Conservation (phyloP, 1,284 basidiomycete species). For the Rhodofomes roseus region DNA sequence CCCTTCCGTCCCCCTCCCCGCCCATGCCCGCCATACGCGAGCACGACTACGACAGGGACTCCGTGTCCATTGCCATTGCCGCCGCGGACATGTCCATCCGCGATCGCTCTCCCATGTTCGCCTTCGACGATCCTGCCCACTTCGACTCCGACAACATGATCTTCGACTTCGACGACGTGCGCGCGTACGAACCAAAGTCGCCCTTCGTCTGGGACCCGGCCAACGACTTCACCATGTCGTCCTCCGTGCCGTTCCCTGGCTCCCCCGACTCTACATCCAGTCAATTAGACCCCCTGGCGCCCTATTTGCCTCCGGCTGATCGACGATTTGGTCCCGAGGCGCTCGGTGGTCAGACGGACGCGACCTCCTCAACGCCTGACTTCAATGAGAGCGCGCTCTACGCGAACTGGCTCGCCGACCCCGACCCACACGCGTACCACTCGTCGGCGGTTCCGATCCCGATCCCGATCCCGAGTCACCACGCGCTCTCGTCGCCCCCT, state of each 20-base stretch:
- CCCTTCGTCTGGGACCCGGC: conserved; percentile 40
- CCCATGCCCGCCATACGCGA: conserved; percentile 14
- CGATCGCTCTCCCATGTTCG: conserved; percentile 39
- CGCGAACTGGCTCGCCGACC: conserved; percentile 58
- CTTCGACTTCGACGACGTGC: conserved; percentile 63
- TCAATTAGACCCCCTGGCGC: conserved; percentile 20
- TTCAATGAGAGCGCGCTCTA: conserved; percentile 40
- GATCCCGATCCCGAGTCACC: conserved; percentile 54
- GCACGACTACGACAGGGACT: conserved; percentile 25
- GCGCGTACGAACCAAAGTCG: conserved; percentile 30
- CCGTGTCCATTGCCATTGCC: conserved; percentile 26
- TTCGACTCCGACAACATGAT: conserved; percentile 51
- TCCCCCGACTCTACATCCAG: conserved; percentile 34
- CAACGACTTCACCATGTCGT: conserved; percentile 22
- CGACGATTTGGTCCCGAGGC: conserved; percentile 20
- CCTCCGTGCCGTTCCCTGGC: conserved; percentile 25
- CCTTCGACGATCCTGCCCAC: conserved; percentile 43
- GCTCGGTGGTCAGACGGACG: conserved; percentile 24
- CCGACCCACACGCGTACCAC: conserved; percentile 36
- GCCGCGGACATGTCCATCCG: conserved; percentile 37
- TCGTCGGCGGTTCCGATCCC: conserved; percentile 48
- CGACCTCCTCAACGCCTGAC: conserved; percentile 33
- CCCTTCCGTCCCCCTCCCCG: conserved; percentile 29
- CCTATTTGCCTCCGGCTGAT: conserved; percentile 17
- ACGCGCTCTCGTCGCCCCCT: conserved; percentile 33